Conservation (phyloP, 176 grass and related monocot genomes). For the Rhynchospora breviuscula region DNA sequence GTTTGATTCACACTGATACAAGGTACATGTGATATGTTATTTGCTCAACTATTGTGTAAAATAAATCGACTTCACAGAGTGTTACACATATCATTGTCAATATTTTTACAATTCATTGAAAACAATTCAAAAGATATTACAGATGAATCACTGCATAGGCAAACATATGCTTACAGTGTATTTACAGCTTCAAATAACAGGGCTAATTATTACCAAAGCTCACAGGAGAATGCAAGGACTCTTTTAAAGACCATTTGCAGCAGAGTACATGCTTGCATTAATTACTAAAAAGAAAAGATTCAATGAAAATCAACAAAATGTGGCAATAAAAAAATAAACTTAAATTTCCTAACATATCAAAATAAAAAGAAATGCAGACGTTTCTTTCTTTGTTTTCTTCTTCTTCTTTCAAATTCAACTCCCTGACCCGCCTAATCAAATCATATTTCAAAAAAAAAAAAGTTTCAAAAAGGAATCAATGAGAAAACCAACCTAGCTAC, state of each 20-base stretch:
- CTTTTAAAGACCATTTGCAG: neutral
- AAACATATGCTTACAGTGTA: neutral
- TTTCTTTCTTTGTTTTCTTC: neutral
- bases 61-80: too few species aligned
- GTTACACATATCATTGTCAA: neutral
- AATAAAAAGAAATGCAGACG: neutral
- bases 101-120: neutral
- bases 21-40: too few species aligned
- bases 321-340: neutral
- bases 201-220: neutral
- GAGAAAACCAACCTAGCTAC: constrained; percentile 1
- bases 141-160: too few species aligned
- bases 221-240: neutral
- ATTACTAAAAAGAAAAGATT: neutral
- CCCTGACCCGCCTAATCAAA: neutral
- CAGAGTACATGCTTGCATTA: neutral
- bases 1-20: too few species aligned
- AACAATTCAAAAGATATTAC: neutral
- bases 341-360: neutral
- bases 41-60: too few species aligned
- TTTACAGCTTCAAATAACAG: neutral
- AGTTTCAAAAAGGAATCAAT: neutral
- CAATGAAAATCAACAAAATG: constrained; percentile 12
- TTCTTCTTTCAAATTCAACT: neutral
- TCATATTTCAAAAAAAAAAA: neutral